These are phyloP conservation scores for Hirsutella minnesotensis DNA, from an alignment of 2,329 filamentous ascomycete species.

Conservation along the genomic window DNA sequence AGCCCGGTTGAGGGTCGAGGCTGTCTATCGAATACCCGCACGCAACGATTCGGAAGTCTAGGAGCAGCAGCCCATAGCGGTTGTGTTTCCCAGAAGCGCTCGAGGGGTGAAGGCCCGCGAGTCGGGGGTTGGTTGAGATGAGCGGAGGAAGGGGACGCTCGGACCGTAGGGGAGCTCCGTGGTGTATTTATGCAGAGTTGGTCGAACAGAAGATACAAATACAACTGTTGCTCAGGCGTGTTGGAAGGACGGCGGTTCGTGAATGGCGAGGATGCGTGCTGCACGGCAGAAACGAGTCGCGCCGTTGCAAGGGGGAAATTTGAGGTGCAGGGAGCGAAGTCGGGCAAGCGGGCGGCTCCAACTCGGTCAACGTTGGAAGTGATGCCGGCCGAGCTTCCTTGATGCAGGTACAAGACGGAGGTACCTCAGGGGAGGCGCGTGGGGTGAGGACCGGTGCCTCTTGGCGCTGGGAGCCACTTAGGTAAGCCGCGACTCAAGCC, in stretches of 20 bases:
- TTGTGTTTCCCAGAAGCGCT: not conserved
- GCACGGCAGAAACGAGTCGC: not conserved
- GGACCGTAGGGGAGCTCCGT: not conserved
- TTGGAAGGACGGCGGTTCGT: too few species aligned
- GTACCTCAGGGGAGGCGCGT: too few species aligned
- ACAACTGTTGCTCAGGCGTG: too few species aligned
- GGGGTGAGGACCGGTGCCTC: too few species aligned
- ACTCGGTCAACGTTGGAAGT: too few species aligned
- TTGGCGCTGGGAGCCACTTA: too few species aligned
- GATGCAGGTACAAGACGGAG: too few species aligned
- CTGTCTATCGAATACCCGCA: not conserved
- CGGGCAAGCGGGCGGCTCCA: not conserved
- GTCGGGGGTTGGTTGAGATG: not conserved
- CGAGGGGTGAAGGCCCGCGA: not conserved
- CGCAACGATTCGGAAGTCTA: conserved; percentile 4
- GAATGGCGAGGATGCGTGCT: too few species aligned
- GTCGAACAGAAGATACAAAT: too few species aligned
- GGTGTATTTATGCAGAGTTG: too few species aligned
- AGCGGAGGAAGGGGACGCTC: not conserved
- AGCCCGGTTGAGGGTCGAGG: not conserved
- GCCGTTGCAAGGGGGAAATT: not conserved
- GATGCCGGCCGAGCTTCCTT: too few species aligned
- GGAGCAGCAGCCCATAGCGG: conserved; percentile 15
- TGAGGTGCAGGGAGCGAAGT: not conserved
- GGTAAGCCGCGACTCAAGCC: too few species aligned